Evolutionary conservation across 2,329 filamentous ascomycete genomes (phyloP).

Genomic region (Phaeoacremonium minimum): DNA sequence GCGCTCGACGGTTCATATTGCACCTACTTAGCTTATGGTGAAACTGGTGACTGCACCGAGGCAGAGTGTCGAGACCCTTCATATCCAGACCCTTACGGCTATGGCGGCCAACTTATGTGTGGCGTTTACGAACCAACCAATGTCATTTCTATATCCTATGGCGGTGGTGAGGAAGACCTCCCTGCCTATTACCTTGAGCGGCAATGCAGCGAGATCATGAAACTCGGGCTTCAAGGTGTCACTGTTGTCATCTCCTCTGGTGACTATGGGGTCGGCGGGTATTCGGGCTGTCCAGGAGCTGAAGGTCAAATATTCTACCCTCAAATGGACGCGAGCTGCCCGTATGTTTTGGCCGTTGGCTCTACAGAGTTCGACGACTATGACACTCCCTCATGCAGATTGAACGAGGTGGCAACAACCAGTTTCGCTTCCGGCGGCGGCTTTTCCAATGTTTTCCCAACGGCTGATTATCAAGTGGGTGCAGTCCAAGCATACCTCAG

Average conservation of each 20-base stretch:
- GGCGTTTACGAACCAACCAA: conserved; percentile 43
- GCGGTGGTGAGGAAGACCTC: conserved; percentile 50
- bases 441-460: conserved; percentile 40
- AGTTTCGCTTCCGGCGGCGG: conserved; percentile 32
- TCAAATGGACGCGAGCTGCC: conserved; percentile 42
- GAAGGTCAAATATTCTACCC: conserved; percentile 40
- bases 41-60: conserved; percentile 36
- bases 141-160: conserved; percentile 53
- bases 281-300: conserved; percentile 30
- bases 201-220: conserved; percentile 47
- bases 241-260: conserved; percentile 44
- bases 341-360: conserved; percentile 25
- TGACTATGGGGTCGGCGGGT: conserved; percentile 39
- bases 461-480: conserved; percentile 34
- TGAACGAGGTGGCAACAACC: conserved; percentile 14
- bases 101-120: conserved; percentile 35
- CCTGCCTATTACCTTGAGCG: conserved; percentile 49
- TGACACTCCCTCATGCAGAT: conserved; percentile 4
- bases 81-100: conserved; percentile 46
- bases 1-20: conserved; percentile 48
- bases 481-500: conserved; percentile 35
- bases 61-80: conserved; percentile 29
- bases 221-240: conserved; percentile 45
- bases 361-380: conserved; percentile 11
- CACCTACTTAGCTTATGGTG: conserved; percentile 38